Evolutionary conservation across 2,329 filamentous ascomycete genomes (phyloP), one percentile per base, ranked within the genome.

Genomic region (Elsinoe australis): DNA sequence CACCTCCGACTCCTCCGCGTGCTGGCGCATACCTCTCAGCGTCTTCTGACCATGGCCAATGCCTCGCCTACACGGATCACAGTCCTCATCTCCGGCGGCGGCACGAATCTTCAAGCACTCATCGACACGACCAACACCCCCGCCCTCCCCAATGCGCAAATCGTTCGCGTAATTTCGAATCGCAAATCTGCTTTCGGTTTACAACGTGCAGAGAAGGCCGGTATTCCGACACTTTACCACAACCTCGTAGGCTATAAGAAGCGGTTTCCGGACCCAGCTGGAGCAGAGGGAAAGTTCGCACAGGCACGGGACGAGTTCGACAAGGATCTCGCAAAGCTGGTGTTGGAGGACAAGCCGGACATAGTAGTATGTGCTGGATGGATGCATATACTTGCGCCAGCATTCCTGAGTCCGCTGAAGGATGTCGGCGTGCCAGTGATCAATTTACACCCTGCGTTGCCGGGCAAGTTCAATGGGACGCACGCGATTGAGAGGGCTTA

Each of bases 361-460:
- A 66, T 94, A 48, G 79, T 94, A 41, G 82, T 92, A 6, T 84
- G 88, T 55, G 82, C 85, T 3, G 87, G 88, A 2, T 94, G 85
- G 76, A 94, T 94, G 87, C 82, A 92, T 63, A 82, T 94, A 50
- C 76, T 94, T 41, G 81, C 80, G 0, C 70, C 72, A 2, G 68
- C 72, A 1, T 92, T 94, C 62, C 69, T 94, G 39, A 72, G 75
- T 6, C 85, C 86, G 1, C 61, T 94, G 5, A 73, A 77, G 26
- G 68, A 64, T 9, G 77, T 72, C 0, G 75, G 74, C 0, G 71
- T 90, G 28, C 75, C 73, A 18, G 80, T 90, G 35, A 89, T 94
- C 59, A 94, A 94, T 61, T 66, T 94, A 32, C 87, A 94, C 60
- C 87, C 87, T 8, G 80, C 83, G 3, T 65, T 86, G 32, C 83